These are phyloP conservation scores for Trifolium fragiferum DNA, from an alignment of 306 rosid species.

Conservation along the genomic window DNA sequence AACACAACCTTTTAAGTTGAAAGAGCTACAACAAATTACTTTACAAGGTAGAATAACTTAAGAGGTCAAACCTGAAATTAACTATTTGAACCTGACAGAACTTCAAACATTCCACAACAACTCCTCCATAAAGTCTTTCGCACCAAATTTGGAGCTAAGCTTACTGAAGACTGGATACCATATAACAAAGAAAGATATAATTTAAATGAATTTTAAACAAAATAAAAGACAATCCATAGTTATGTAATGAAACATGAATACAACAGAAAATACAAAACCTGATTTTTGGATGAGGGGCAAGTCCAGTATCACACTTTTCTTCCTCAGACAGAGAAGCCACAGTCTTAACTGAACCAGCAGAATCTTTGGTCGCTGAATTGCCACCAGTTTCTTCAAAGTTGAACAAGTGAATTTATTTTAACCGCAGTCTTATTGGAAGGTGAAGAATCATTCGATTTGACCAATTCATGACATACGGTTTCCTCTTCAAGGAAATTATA, in stretches of 20 bases:
- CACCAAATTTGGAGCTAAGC: conserved; percentile 53
- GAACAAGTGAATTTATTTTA: conserved; percentile 37
- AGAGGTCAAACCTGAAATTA: conserved; percentile 65
- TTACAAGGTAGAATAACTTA: conserved; percentile 34
- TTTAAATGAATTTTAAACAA: conserved; percentile 21
- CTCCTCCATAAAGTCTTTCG: conserved; percentile 63
- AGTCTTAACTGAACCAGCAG: conserved; percentile 43
- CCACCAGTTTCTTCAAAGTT: conserved; percentile 36
- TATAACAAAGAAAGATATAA: conserved; percentile 29
- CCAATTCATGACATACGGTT: conserved; percentile 35
- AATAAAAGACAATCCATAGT: not conserved
- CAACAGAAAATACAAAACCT: conserved; percentile 56
- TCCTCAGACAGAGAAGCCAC: conserved; percentile 45
- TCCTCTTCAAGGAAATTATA: conserved; percentile 40
- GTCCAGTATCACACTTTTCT: conserved; percentile 40
- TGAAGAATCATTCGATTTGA: conserved; percentile 41
- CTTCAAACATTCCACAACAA: conserved; percentile 91
- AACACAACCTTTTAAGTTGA: not conserved
- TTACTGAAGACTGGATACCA: conserved; percentile 60
- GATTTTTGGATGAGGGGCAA: conserved; percentile 45
- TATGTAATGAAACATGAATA: conserved; percentile 34
- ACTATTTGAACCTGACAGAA: conserved; percentile 58
- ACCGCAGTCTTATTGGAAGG: conserved; percentile 24
- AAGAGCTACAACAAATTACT: conserved; percentile 16
- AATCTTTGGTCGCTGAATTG: conserved; percentile 36